phyloP scores from a whole-genome alignment of 768 basidiomycete genomes.

The Psilocybe tampanensis region DNA sequence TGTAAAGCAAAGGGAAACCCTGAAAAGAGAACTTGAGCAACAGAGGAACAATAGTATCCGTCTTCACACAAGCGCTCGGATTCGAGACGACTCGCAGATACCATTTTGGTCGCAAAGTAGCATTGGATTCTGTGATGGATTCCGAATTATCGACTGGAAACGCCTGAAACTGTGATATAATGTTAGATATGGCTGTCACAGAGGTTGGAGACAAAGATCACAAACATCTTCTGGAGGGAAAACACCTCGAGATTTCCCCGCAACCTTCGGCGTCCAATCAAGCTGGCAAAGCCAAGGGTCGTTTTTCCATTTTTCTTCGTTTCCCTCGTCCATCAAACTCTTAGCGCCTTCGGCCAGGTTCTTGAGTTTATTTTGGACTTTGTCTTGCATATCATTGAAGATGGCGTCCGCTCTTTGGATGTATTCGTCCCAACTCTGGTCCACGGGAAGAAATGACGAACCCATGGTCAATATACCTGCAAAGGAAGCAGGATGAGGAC shows the following conservation, averaged over 20 bases:
- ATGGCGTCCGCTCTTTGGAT: slow-evolving; percentile 74
- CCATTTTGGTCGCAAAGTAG: slow-evolving; percentile 39
- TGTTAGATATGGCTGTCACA: background rate
- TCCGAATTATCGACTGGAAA: background rate
- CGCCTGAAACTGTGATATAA: background rate
- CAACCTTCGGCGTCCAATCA: slow-evolving; percentile 92
- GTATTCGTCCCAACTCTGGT: slow-evolving; percentile 88
- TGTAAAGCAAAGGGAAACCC: slow-evolving; percentile 59
- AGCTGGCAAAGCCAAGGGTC: slow-evolving; percentile 89
- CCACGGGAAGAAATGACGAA: slow-evolving; percentile 87
- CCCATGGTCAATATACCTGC: slow-evolving; percentile 92
- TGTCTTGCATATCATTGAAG: slow-evolving; percentile 74
- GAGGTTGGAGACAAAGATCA: background rate
- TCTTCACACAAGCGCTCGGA: slow-evolving; percentile 40
- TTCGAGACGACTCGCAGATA: slow-evolving; percentile 49
- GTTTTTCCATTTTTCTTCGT: slow-evolving; percentile 56
- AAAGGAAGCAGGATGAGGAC: slow-evolving; percentile 92
- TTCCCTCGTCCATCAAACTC: slow-evolving; percentile 47
- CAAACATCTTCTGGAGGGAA: slow-evolving; percentile 25
- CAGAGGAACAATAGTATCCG: slow-evolving; percentile 64
- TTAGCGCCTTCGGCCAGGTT: slow-evolving; percentile 72
- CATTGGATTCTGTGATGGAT: background rate
- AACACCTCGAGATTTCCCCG: slow-evolving; percentile 69
- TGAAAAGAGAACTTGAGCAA: slow-evolving; percentile 67
- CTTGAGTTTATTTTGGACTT: slow-evolving; percentile 71